These are phyloP conservation scores for Stylosanthes scabra DNA, from an alignment of 331 rosid genomes.

Conservation along the genomic window DNA sequence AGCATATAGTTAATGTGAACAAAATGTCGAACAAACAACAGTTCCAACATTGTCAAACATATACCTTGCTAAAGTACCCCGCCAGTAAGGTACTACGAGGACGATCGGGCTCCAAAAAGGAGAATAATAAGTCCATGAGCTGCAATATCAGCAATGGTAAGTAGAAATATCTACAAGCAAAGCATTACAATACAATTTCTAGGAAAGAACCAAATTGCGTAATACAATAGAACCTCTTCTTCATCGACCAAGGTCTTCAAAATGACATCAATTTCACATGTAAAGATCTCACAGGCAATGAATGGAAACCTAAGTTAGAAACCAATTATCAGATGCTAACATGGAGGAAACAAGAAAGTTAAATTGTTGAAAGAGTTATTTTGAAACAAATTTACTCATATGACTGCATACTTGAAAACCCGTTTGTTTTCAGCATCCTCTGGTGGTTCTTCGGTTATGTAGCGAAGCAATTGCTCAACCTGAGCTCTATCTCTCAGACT, in stretches of 20 bases:
- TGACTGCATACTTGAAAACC: constrained; percentile 74
- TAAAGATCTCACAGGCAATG: constrained; percentile 94
- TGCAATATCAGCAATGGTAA: constrained; percentile 51
- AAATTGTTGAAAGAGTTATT: constrained; percentile 8
- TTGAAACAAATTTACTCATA: constrained; percentile 18
- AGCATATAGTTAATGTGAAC: constrained; percentile 1
- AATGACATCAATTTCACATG: constrained; percentile 99
- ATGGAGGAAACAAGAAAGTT: constrained; percentile 19
- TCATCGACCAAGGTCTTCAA: constrained; percentile 97
- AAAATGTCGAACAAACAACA: constrained; percentile 28
- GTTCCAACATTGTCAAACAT: constrained; percentile 26
- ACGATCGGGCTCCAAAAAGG: constrained; percentile 88
- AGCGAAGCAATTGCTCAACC: constrained; percentile 83
- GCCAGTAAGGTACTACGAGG: constrained; percentile 80
- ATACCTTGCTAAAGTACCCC: constrained; percentile 97
- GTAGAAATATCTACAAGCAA: constrained; percentile 25
- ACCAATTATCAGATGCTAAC: constrained; percentile 33
- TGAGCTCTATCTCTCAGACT: constrained; percentile 91
- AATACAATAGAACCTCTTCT: constrained; percentile 71
- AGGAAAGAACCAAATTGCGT: constrained; percentile 11
- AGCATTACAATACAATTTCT: neutral
- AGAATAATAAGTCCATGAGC: constrained; percentile 93
- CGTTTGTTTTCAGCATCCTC: constrained; percentile 92
- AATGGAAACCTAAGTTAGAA: constrained; percentile 82
- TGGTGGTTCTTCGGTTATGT: constrained; percentile 84